These are phyloP conservation scores for Aspergillus neoniger DNA, from an alignment of 2,329 filamentous ascomycete species.

Conservation along the genomic window DNA sequence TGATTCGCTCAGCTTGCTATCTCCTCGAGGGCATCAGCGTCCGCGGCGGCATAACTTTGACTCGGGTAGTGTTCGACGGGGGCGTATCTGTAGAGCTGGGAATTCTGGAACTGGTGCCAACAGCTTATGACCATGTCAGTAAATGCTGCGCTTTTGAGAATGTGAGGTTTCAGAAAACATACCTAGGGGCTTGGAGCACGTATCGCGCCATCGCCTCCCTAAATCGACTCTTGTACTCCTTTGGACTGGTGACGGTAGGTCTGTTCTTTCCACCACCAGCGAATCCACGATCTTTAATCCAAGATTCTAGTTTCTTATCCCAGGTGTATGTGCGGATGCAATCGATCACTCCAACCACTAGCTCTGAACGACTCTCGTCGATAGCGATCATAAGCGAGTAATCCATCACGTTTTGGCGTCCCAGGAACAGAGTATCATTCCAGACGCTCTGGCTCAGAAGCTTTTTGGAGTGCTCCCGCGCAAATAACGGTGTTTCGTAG, in stretches of 20 bases:
- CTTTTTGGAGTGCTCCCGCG: slow-evolving; percentile 94
- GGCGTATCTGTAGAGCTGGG: slow-evolving; percentile 32
- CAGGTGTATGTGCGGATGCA: slow-evolving; percentile 98
- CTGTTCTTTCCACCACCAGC: slow-evolving; percentile 76
- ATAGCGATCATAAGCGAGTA: slow-evolving; percentile 98
- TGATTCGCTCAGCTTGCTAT: background rate
- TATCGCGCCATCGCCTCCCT: slow-evolving; percentile 94
- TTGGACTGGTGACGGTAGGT: slow-evolving; percentile 94
- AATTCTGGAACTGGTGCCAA: slow-evolving; percentile 49
- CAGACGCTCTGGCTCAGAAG: slow-evolving; percentile 87
- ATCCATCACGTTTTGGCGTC: slow-evolving; percentile 97
- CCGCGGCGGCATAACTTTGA: slow-evolving; percentile 17
- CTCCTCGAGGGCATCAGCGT: slow-evolving; percentile 26
- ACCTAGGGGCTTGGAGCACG: slow-evolving; percentile 56
- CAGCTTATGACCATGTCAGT: slow-evolving; percentile 34
- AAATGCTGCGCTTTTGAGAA: no score
- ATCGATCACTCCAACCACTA: slow-evolving; percentile 97
- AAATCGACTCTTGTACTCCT: slow-evolving; percentile 96
- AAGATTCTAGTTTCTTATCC: slow-evolving; percentile 99
- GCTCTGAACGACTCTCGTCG: slow-evolving; percentile 82
- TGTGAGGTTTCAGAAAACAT: slow-evolving; percentile 21
- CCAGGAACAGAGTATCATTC: slow-evolving; percentile 96
- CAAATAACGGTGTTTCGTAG: slow-evolving; percentile 93
- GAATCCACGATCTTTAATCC: slow-evolving; percentile 96
- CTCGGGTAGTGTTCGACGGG: slow-evolving; percentile 30